Evolutionary conservation across 768 basidiomycete species (phyloP), one percentile per base, ranked within the genome.

Genomic region (Naganishia antarctica): DNA sequence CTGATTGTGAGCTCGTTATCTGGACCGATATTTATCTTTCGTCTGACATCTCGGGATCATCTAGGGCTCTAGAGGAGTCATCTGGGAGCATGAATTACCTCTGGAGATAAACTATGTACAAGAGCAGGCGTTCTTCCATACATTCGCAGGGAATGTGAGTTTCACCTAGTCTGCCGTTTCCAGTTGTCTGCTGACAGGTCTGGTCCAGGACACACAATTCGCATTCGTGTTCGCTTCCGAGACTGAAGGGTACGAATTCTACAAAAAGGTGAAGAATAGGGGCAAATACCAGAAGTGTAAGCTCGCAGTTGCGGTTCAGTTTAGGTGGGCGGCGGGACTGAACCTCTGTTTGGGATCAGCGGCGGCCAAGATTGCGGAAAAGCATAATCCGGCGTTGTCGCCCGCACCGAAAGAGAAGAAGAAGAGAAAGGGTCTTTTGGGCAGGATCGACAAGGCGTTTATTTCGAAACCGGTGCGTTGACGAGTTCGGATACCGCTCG

Each of bases 71-170:
- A 80, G 91, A 60, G 91, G 91, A 4, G 83, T 92, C 23, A 84
- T 91, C 45, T 99, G 94, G 94, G 86, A 91, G 64, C 90, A 96
- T 69, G 91, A 94, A 75, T 78, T 97, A 4, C 94, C 91, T 70
- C 81, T 87, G 26, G 85, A 85, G 32, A 83, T 94, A 68, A 84
- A 88, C 63, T 90, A 91, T 74, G 80, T 84, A 72, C 83, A 87
- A 71, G 94, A 98, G 74, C 81, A 91, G 66, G 83, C 87, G 1
- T 93, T 87, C 83, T 96, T 98, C 72, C 90, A 94, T 79, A 86
- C 91, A 0, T 97, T 96, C 77, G 81, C 86, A 3, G 87, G 90
- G 58, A 93, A 99, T 80, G 93, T 94, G 73, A 78, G 92, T 83
- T n/a, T 26, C 29, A 51, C 25, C 25, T 21, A 46, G 16, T 18